Conservation (phyloP, 2,329 filamentous ascomycete genomes). For the Pestalotiopsis sp. region DNA sequence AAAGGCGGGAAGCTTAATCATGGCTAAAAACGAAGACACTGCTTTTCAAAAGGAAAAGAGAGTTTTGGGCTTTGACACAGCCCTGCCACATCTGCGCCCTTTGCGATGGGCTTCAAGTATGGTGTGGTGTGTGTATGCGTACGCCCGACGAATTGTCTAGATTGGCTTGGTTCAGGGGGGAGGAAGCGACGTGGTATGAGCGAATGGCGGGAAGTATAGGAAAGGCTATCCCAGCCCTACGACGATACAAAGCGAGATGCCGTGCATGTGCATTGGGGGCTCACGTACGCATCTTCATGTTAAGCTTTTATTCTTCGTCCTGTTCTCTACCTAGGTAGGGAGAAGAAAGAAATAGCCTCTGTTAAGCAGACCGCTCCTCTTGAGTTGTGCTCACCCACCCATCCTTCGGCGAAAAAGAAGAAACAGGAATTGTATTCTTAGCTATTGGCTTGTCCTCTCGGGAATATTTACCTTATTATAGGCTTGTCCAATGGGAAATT, state of each 20-base stretch:
- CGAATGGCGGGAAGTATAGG: background rate
- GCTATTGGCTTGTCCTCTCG: background rate
- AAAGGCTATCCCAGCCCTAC: background rate
- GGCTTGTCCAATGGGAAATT: background rate
- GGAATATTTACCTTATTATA: background rate
- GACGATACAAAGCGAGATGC: background rate
- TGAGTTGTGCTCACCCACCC: background rate
- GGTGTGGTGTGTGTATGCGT: too few species aligned
- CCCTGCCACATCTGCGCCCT: background rate
- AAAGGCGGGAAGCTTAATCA: background rate
- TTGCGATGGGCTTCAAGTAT: background rate
- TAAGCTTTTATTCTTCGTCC: background rate
- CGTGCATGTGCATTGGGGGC: background rate
- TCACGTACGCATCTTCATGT: background rate
- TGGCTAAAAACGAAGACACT: background rate
- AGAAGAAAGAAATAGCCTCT: background rate
- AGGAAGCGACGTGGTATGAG: background rate
- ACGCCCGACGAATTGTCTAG: background rate
- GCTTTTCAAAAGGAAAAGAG: background rate
- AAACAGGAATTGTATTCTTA: background rate
- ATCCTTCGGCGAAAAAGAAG: background rate
- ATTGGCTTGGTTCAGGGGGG: background rate
- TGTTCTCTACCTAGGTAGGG: too few species aligned
- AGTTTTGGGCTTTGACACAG: background rate
- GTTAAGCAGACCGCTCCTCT: background rate